Evolutionary conservation across 306 rosid species (phyloP).

Genomic region (Prunus mume): DNA sequence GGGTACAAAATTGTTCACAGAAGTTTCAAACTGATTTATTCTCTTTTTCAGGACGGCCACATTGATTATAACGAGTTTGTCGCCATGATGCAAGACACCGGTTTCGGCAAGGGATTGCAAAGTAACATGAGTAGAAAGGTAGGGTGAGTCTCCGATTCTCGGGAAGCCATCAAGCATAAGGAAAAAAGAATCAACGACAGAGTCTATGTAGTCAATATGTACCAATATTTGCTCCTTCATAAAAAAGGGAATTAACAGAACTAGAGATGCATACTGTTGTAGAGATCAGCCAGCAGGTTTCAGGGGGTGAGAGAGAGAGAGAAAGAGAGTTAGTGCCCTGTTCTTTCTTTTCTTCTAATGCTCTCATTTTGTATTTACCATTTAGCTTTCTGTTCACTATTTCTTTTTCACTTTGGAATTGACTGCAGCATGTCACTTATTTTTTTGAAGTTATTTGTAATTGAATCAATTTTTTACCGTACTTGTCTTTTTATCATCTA

Average conservation of each 20-base stretch:
- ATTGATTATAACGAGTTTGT: slow-evolving; percentile 91
- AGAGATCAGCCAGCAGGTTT: slow-evolving; percentile 36
- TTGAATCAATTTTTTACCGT: neutral
- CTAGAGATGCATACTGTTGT: slow-evolving; percentile 36
- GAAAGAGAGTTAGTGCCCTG: slow-evolving; percentile 34
- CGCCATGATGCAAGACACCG: slow-evolving; percentile 95
- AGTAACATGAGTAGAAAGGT: slow-evolving; percentile 28
- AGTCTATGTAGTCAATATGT: slow-evolving; percentile 25
- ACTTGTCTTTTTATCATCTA: neutral
- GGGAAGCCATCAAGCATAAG: slow-evolving; percentile 35
- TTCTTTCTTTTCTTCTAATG: slow-evolving; percentile 16
- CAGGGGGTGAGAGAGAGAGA: slow-evolving; percentile 24
- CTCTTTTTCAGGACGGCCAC: slow-evolving; percentile 77
- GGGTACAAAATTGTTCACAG: neutral
- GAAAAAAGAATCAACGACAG: slow-evolving; percentile 25
- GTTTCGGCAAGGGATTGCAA: slow-evolving; percentile 45
- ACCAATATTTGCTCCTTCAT: slow-evolving; percentile 34
- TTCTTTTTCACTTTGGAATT: slow-evolving; percentile 25
- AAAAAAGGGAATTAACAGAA: slow-evolving; percentile 21
- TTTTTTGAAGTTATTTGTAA: neutral
- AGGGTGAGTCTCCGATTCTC: slow-evolving; percentile 10
- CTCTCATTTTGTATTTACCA: slow-evolving; percentile 32
- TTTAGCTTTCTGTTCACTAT: slow-evolving; percentile 20
- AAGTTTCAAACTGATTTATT: neutral
- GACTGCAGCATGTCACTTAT: slow-evolving; percentile 17